Base-by-base conservation (phyloP, 108 stramenopile species). In the Fragilariopsis cylindrus region DNA sequence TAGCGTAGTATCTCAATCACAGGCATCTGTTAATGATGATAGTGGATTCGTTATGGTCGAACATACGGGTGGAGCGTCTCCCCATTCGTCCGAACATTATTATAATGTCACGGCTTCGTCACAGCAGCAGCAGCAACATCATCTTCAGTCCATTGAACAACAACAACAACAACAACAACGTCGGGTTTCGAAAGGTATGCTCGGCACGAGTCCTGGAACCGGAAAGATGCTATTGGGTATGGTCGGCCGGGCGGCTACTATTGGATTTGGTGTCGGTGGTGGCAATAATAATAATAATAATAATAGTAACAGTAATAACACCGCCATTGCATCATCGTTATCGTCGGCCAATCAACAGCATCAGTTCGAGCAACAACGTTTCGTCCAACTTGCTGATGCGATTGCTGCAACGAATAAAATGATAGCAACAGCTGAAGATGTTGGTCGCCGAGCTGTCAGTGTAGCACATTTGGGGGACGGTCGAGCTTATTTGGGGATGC, bases 171-270 rank as follows among this genome's bases (percentile, higher is more conserved):
- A 68, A 48, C 45, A 68, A 5, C 48, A 44, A 6, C 16, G 39
- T 5, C 16, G 18, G 6, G 72, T 79, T 19, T 85, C 87, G 8
- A 89, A 81, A 69, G 94, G 94, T 7, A 93, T 96, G 82, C 84
- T 96, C 45, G 86, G 90, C 65, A 96, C 95, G 9, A 93, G 92
- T 65, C 95, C 95, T n/a, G 90, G 90, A 2, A 96, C 95, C 45
- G 94, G 92, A 68, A 87, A 87, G 18, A 86, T 91, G 47, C 83
- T 96, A 11, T 76, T 93, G 80, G 90, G 88, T 60, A 78, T 90
- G 80, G 73, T 86, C 48, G 74, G 73, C 40, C 68, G 82, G 60
- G 42, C 83, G 40, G 19, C 43, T 65, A 50, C 79, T 18, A 43
- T 72, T 75, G 53, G 70, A 39, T 68, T 68, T 50, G 67, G 49